Base-by-base conservation (phyloP, 441 rosid genomes). In the Breynia disticha region DNA sequence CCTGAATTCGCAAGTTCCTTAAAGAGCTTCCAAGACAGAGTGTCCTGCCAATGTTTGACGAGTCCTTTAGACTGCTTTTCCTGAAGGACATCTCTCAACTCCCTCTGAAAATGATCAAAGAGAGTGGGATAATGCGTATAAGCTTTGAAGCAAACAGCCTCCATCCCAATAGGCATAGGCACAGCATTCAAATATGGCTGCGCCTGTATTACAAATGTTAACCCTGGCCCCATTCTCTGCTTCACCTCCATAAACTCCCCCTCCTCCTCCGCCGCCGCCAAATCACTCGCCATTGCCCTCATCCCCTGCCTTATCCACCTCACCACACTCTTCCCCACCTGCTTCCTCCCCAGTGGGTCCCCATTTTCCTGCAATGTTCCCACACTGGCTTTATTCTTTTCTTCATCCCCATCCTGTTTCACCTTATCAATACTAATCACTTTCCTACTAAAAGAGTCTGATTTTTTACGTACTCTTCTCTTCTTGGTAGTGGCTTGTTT, bases 71-170 rank as follows among this genome's bases (percentile, higher is more conserved):
- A 64, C 67, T 84, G 79, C 2, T 84, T 70, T 28, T 76, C 84
- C 59, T 78, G 91, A 68, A 91, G 88, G 70, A 81, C 82, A 53
- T 82, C 86, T 9, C 91, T 73, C 70, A 88, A 46, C 70, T 91
- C 97, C 54, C 98, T 76, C 76, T 91, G 98, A 76, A 91, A 88
- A 63, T 91, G 79, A 79, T 88, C 98, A 52, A 91, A 88, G 16
- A 91, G 69, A 1, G 95, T 88, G 1, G 98, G 90, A 60, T 88
- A 91, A 69, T 91, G 95, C 12, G 95, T 79, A 53, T 86, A 79
- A 44, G 89, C 86, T 70, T 91, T 88, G 66, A 91, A 74, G 72
- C 98, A 86, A 57, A 82, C 61, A 20, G 89, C 89, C 64, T 91
- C 95, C 9, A 79, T 55, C 10, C 97, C 95, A 9, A 77, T 57